These are phyloP conservation scores for Medicago truncatula DNA, from an alignment of 306 rosid species.

Conservation along the genomic window DNA sequence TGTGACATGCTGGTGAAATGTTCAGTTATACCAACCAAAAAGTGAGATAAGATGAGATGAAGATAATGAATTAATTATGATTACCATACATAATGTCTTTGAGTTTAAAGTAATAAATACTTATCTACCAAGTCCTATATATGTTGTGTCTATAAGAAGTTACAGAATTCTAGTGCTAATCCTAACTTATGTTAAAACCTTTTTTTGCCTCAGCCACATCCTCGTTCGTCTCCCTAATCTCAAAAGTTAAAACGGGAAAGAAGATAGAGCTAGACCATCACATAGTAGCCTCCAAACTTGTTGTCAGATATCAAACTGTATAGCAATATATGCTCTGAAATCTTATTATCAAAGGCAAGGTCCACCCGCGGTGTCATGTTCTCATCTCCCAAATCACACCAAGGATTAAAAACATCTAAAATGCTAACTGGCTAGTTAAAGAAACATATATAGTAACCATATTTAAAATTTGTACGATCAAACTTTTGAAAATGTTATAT, in stretches of 20 bases:
- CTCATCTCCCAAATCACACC: not conserved
- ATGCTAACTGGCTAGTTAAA: too few species aligned
- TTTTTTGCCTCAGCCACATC: not conserved
- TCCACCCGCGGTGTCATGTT: not conserved
- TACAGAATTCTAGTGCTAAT: constrained; percentile 19
- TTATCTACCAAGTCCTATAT: not conserved
- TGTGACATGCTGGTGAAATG: constrained; percentile 5
- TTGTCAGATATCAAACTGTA: constrained; percentile 6
- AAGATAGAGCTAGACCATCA: constrained; percentile 36
- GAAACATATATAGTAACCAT: too few species aligned
- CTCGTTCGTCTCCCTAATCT: constrained; percentile 22
- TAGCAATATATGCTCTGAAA: not conserved
- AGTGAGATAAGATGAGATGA: not conserved
- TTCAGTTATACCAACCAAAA: constrained; percentile 11
- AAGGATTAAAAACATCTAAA: not conserved
- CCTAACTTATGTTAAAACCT: constrained; percentile 5
- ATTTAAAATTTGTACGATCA: too few species aligned
- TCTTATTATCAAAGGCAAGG: constrained; percentile 7
- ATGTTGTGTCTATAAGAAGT: not conserved
- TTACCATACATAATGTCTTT: not conserved
- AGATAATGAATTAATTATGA: not conserved
- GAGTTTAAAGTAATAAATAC: not conserved
- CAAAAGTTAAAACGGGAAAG: constrained; percentile 24
- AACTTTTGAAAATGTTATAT: too few species aligned
- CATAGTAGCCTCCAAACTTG: constrained; percentile 28